Evolutionary conservation across 1,139 yeast genomes (phyloP), one percentile per base, ranked within the genome.

Genomic region (Zygosaccharomyces sapae): DNA sequence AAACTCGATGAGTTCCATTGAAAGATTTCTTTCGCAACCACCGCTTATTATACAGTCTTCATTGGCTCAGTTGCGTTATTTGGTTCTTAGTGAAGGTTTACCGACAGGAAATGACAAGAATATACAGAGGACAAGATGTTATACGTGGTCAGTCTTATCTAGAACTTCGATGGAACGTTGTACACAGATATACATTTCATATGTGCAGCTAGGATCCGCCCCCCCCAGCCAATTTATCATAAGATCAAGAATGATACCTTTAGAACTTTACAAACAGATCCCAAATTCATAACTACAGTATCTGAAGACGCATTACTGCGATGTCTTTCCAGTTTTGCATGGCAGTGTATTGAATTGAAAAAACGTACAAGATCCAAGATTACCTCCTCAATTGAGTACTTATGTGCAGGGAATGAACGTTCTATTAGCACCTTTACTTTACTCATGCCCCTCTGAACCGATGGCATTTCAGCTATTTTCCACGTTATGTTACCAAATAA

Each of bases 351-450:
- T 31, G 58, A 56, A 27, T 18, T 43, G 33, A n/a, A 43, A 45
- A 13, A 46, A 45, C 9, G n/a, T 34, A 10, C 49, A 47, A 9
- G 44, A 45, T 20, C 41, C 40, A 9, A 43, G 43, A 5, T 37
- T 39, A n/a, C 35, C 25, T 25, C 45, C 45, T 12, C 45, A 50
- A 22, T 52, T 47, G 61, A 72, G 55, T 69, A 77, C 67, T 60
- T 89, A 89, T 62, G 96, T 89, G 10, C 97, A 89, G 62, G 97
- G 97, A 1, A 80, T 90, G 82, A 89, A 90, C 62, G 92, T 89
- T 1, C 66, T 89, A 31, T 76, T 86, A 33, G 97, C 96, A 0
- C 97, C 97, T 0, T 79, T 89, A 49, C 76, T 89, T 18, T 89
- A 80, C 63, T 76, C 84, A 1, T 77, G 86, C 56, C 81, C 83